Conservation (phyloP, 176 grass and related monocot species). For the Areca catechu region DNA sequence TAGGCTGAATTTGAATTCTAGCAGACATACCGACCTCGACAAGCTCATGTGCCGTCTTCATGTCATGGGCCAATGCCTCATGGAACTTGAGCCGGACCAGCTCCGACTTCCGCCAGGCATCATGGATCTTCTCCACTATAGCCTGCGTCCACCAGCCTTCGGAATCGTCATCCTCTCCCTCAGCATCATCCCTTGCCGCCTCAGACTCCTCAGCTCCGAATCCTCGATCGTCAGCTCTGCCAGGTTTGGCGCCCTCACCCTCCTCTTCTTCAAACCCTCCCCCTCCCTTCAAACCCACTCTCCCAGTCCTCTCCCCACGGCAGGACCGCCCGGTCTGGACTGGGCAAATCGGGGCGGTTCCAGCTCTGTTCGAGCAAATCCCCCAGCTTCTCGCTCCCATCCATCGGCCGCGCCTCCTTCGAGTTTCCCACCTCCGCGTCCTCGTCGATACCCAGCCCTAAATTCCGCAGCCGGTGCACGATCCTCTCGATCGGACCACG, state of each 20-base stretch:
- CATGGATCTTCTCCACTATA: conserved; percentile 79
- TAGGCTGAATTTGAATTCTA: too few relatives aligned
- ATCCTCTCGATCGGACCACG: conserved; percentile 80
- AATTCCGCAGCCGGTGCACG: conserved; percentile 85
- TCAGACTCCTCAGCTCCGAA: conserved; percentile 63
- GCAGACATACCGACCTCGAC: conserved; percentile 49
- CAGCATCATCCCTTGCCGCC: conserved; percentile 50
- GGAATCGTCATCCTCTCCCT: conserved; percentile 79
- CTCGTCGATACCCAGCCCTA: conserved; percentile 55
- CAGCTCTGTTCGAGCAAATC: conserved; percentile 82
- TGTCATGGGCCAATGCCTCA: conserved; percentile 74
- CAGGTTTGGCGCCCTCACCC: conserved; percentile 62
- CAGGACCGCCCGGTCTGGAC: conserved; percentile 37
- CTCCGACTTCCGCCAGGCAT: conserved; percentile 90
- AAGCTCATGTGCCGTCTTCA: conserved; percentile 85
- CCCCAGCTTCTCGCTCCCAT: conserved; percentile 53
- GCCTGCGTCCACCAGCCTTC: conserved; percentile 78
- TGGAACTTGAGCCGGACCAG: conserved; percentile 90
- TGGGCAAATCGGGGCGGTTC: conserved; percentile 48
- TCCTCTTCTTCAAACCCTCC: conserved; percentile 31
- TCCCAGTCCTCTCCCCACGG: conserved; percentile 67
- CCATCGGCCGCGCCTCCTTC: conserved; percentile 12
- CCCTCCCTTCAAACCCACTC: conserved; percentile 10
- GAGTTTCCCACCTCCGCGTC: conserved; percentile 25
- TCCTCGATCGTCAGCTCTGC: conserved; percentile 92